phyloP scores from a whole-genome alignment of 768 basidiomycete species.

The Mycena haematopus region DNA sequence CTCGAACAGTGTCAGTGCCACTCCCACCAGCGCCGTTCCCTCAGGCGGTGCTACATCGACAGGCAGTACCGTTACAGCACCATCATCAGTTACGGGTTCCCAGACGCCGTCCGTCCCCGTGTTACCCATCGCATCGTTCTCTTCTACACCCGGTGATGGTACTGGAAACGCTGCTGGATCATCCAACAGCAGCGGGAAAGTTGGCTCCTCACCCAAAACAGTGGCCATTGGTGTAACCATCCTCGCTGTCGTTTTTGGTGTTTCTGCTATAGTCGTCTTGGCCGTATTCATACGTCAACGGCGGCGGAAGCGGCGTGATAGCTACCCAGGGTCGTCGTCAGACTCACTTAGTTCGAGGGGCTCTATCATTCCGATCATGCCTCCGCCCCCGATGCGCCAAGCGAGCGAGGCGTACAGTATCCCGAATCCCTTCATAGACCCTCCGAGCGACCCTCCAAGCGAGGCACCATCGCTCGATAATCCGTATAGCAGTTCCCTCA shows the following conservation, averaged over 20 bases:
- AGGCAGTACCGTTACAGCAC: neutral
- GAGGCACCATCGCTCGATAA: constrained; percentile 4
- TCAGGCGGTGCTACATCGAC: constrained; percentile 3
- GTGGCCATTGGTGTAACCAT: constrained; percentile 13
- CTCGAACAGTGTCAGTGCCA: constrained; percentile 1
- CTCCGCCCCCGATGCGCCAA: constrained; percentile 22
- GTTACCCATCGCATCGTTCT: neutral
- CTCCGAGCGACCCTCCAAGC: neutral
- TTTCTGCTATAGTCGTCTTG: constrained; percentile 3
- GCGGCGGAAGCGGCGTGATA: constrained; percentile 8
- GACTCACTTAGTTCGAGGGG: constrained; percentile 8
- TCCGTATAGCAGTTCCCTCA: constrained; percentile 13
- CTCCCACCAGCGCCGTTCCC: neutral
- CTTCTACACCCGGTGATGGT: neutral
- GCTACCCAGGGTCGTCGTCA: neutral
- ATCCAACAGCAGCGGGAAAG: constrained; percentile 1
- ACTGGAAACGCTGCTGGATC: constrained; percentile 1
- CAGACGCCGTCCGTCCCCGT: neutral
- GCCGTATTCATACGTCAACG: constrained; percentile 22
- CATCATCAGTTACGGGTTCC: constrained; percentile 4
- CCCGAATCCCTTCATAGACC: constrained; percentile 23
- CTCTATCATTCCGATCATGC: constrained; percentile 30
- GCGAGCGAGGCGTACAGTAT: neutral
- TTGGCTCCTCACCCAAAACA: constrained; percentile 18
- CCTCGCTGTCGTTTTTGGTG: constrained; percentile 4